Base-by-base conservation (phyloP, 176 grass and related monocot genomes). In the Lolium multiflorum region DNA sequence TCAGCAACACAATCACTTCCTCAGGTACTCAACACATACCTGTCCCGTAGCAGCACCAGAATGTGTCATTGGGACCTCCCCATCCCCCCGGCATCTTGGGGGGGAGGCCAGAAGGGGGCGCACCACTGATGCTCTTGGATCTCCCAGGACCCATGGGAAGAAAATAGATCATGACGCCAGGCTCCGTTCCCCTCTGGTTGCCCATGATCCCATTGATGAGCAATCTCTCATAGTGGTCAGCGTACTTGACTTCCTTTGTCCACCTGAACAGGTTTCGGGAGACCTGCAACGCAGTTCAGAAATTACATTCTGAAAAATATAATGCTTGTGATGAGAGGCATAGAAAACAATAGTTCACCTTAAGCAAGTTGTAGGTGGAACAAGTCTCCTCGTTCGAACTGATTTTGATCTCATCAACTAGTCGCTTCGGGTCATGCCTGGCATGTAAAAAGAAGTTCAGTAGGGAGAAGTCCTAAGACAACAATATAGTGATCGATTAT, bases 31-130 rank as follows among this genome's bases (percentile, higher is more conserved):
- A 37, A 25, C 43, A 83, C 56, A 14, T 73, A 98, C 96, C 96
- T 73, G 96, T 94, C 26, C 93, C 96, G 68, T 98, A 98, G 81
- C 96, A 95, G 74, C 96, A 98, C 96, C 96, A 98, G 81, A 98
- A 98, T 8, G 96, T 95, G 65, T 93, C 55, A n/a, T 89, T 90
- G 39, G 89, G 85, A 70, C 85, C 88, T 51, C 96, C 96, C 96
- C 96, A 98, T 3, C 91, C 91, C n/a, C 94, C 91, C 0, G 91
- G 92, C 11, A 31, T 90, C 43, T 78, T 90, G 0, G 83, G 83
- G 9, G 88, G 88, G 0, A 90, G 83, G 22, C 88, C 88, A 2
- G 83, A 82, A 66, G 63, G 47, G 21, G 61, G 24, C 9, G 0
- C 28, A 4, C 89, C 89, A 15, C 91, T 93, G 71, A 75, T 63